Evolutionary conservation across 805 yeast species (phyloP).

Genomic region (Candida morakotiae): DNA sequence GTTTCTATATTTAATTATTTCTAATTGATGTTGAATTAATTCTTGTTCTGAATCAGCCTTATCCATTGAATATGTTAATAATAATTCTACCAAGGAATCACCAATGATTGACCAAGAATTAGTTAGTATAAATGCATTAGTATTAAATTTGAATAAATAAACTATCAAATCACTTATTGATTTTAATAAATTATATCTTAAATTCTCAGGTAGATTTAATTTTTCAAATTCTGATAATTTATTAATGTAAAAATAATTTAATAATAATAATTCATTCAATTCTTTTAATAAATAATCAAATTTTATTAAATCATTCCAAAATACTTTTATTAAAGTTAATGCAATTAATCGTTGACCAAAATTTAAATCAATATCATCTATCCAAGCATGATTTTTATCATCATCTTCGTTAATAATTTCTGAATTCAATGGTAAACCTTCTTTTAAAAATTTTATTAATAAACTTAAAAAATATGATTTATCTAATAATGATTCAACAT

Average conservation of each 20-base stretch:
- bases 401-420: slow-evolving; percentile 18
- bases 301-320: slow-evolving; percentile 66
- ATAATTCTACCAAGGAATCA: slow-evolving; percentile 40
- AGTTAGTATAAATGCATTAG: slow-evolving; percentile 63
- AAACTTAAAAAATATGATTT: slow-evolving; percentile 58
- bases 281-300: slow-evolving; percentile 60
- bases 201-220: slow-evolving; percentile 12
- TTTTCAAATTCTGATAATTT: slow-evolving; percentile 16
- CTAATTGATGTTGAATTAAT: slow-evolving; percentile 44
- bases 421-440: slow-evolving; percentile 28
- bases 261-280: slow-evolving; percentile 55
- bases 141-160: slow-evolving; percentile 44
- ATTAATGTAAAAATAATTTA: slow-evolving; percentile 40
- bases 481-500: slow-evolving; percentile 65
- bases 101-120: slow-evolving; percentile 56
- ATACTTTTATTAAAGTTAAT: slow-evolving; percentile 52
- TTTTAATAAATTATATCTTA: slow-evolving; percentile 24
- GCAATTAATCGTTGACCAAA: slow-evolving; percentile 33
- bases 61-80: slow-evolving; percentile 15
- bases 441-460: slow-evolving; percentile 51
- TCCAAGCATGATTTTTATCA: slow-evolving; percentile 6
- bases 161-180: slow-evolving; percentile 27
- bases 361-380: slow-evolving; percentile 20
- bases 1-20: slow-evolving; percentile 61
- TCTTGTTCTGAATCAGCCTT: slow-evolving; percentile 22